Evolutionary conservation across 208 protist genomes (phyloP), one percentile per base, ranked within the genome.

Genomic region (Wallacemonas sp.): DNA sequence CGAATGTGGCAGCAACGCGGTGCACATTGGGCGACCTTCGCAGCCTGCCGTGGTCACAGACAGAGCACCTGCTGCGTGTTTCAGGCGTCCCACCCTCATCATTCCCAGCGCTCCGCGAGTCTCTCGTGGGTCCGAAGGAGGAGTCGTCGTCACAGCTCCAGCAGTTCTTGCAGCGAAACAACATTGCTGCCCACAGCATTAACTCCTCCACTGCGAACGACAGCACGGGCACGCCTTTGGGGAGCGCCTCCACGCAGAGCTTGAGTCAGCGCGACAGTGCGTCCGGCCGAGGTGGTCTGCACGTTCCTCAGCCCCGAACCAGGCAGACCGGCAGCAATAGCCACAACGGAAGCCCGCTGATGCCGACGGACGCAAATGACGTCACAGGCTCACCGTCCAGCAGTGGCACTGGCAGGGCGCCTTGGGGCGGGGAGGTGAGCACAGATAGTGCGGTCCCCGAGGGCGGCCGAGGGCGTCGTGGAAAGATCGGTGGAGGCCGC

Each of bases 301-400:
- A 86, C 46, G 74, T 88, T 33, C 82, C 86, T 12, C 86, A 86
- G 69, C 86, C 82, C 53, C 80, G 82, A 17, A 88, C 86, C 1
- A 79, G 77, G 68, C 70, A 67, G 31, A 6, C 51, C 4, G 51
- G 66, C 74, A 78, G 51, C 65, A 66, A 34, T 69, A 70, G 51
- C 59, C 39, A 34, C 63, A 69, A 21, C 70, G 75, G 66, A 72
- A 87, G 61, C 64, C 51, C 51, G 11, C 19, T 58, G 28, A 24
- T 31, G 12, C 51, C 51, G 30, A 11, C 51, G 2, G 30, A 58
- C 68, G 45, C 79, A 71, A 41, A 39, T 34, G 46, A 54, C 3
- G 9, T 2, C 46, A 17, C 22, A 6, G 46, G 24, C 26, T 54
- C 46, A 6, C n/a, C 22, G 21, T 54, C 46, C 8, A 11, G 45